Conservation (phyloP, 164 flowering plant genomes). For the Nymphaea thermarum region DNA sequence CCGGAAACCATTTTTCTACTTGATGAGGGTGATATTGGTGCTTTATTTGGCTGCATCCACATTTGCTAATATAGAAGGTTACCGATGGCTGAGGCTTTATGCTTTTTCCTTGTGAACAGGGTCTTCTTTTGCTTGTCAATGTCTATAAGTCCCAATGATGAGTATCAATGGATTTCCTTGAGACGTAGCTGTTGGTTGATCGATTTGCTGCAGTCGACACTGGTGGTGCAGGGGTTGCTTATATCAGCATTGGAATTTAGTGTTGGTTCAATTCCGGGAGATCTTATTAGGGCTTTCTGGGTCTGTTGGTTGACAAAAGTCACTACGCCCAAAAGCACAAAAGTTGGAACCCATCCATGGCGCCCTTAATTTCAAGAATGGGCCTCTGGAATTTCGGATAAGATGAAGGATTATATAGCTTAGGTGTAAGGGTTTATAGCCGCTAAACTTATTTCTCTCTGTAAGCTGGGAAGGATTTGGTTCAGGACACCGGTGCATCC, state of each 20-base stretch:
- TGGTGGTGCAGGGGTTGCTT: conserved; percentile 35
- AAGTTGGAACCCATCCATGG: not conserved
- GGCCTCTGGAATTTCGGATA: not conserved
- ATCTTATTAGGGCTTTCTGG: not conserved
- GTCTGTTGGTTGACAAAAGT: not conserved
- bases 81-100: not conserved
- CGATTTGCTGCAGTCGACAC: conserved; percentile 45
- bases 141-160: conserved; percentile 41
- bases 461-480: not conserved
- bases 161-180: conserved; percentile 12
- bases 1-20: no score
- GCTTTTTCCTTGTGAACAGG: conserved; percentile 28
- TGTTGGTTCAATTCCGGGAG: not conserved
- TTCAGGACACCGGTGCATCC: not conserved
- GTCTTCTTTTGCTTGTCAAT: conserved; percentile 21
- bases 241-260: conserved; percentile 76
- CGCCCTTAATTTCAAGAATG: not conserved
- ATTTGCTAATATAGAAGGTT: no score
- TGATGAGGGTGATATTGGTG: no score
- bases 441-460: not conserved
- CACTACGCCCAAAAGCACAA: not conserved
- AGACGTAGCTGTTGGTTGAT: conserved; percentile 27
- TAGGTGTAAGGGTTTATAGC: not conserved
- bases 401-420: not conserved
- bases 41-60: no score